Conservation (phyloP, 176 grass and related monocot genomes). For the Oryza nivara region DNA sequence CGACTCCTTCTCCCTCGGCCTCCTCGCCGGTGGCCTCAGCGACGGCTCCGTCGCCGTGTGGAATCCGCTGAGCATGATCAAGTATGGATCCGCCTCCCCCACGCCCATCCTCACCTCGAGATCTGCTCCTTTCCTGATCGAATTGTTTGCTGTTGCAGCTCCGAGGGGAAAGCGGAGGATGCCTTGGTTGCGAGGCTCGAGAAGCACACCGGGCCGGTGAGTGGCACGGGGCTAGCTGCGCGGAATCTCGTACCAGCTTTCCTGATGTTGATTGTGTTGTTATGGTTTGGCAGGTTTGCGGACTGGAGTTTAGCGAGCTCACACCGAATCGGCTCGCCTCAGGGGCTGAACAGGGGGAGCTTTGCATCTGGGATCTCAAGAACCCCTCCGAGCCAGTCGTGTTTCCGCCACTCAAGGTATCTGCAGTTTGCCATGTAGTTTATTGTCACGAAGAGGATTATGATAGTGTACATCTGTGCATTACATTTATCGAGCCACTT, state of each 20-base stretch:
- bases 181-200: slow-evolving; percentile 82
- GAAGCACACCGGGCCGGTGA: slow-evolving; percentile 91
- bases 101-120: neutral
- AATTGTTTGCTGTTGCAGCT: slow-evolving; percentile 59
- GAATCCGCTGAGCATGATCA: slow-evolving; percentile 88
- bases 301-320: slow-evolving; percentile 84
- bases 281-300: slow-evolving; percentile 64
- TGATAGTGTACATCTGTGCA: neutral
- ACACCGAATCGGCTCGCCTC: slow-evolving; percentile 81
- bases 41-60: slow-evolving; percentile 89
- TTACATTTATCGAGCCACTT: neutral
- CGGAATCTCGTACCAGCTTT: slow-evolving; percentile 13
- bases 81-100: slow-evolving; percentile 52
- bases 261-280: slow-evolving; percentile 34
- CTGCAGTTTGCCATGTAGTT: slow-evolving; percentile 7
- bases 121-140: slow-evolving; percentile 41
- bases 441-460: neutral
- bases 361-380: slow-evolving; percentile 94
- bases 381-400: slow-evolving; percentile 71
- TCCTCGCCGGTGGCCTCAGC: slow-evolving; percentile 83
- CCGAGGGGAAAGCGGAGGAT: slow-evolving; percentile 64
- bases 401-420: slow-evolving; percentile 84
- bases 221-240: slow-evolving; percentile 16
- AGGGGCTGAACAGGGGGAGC: slow-evolving; percentile 86
- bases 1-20: slow-evolving; percentile 75